Conservation (phyloP, 2,329 filamentous ascomycete species). For the Colletotrichum sublineola region DNA sequence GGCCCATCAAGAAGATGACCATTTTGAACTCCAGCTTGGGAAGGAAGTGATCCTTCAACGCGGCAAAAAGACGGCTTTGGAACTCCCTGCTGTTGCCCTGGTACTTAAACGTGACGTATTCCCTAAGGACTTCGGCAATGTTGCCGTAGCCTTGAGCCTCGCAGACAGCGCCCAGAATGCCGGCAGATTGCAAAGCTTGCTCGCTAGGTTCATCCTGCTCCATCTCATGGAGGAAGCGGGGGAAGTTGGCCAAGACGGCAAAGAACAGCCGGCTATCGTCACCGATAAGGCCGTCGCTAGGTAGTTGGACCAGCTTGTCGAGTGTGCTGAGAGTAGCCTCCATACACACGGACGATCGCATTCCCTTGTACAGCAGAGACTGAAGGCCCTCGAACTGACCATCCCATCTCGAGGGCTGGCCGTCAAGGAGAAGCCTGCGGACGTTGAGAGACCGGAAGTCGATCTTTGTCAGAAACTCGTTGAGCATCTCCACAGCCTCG, state of each 20-base stretch:
- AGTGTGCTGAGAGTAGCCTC: constrained; percentile 82
- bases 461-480: constrained; percentile 85
- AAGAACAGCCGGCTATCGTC: constrained; percentile 87
- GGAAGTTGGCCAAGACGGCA: constrained; percentile 90
- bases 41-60: constrained; percentile 83
- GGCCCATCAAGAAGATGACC: constrained; percentile 89
- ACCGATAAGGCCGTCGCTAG: constrained; percentile 84
- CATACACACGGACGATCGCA: constrained; percentile 87
- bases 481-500: constrained; percentile 91
- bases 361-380: constrained; percentile 87
- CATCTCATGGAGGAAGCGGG: constrained; percentile 84
- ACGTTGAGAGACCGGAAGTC: constrained; percentile 81
- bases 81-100: constrained; percentile 78
- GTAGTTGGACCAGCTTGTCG: constrained; percentile 82
- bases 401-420: constrained; percentile 89
- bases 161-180: constrained; percentile 78
- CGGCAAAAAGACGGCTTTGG: constrained; percentile 77
- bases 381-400: constrained; percentile 89
- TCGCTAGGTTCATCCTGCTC: constrained; percentile 73
- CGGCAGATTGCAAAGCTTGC: constrained; percentile 72
- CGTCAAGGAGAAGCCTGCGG: constrained; percentile 79
- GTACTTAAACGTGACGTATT: constrained; percentile 77
- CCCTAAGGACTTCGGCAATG: constrained; percentile 77
- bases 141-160: constrained; percentile 77
- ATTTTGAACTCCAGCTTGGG: constrained; percentile 86